A percentile compares a stretch with the other conserved stretches of the same genome.
These are phyloP conservation scores for Melanopsichium pennsylvanicum DNA, from an alignment of 1,284 basidiomycete genomes.

Conservation along the genomic window DNA sequence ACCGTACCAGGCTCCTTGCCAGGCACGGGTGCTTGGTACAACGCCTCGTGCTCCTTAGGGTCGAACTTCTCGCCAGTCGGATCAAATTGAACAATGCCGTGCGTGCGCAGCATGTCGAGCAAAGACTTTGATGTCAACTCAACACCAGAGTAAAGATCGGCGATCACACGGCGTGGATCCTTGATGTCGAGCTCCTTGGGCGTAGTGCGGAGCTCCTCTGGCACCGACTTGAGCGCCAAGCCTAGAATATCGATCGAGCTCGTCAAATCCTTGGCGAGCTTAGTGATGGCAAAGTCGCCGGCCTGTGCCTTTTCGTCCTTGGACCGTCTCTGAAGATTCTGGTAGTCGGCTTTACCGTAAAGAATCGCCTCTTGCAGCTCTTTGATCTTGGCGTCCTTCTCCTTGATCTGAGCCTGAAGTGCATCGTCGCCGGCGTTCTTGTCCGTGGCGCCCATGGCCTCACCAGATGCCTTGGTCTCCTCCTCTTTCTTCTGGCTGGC, in stretches of 20 bases:
- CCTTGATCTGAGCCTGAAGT: slow-evolving; percentile 55
- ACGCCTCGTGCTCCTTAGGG: slow-evolving; percentile 91
- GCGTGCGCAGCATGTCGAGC: slow-evolving; percentile 86
- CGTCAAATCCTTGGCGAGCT: slow-evolving; percentile 87
- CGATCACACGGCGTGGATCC: slow-evolving; percentile 53
- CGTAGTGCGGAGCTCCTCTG: slow-evolving; percentile 66
- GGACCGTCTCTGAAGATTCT: slow-evolving; percentile 90
- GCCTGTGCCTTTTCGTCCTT: slow-evolving; percentile 90
- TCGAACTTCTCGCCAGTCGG: slow-evolving; percentile 92
- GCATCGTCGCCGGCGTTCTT: slow-evolving; percentile 19
- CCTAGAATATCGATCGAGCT: slow-evolving; percentile 90
- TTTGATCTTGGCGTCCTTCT: slow-evolving; percentile 65
- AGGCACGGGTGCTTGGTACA: slow-evolving; percentile 89
- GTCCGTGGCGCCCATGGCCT: slow-evolving; percentile 52
- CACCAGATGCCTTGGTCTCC: slow-evolving; percentile 44
- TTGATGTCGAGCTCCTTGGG: slow-evolving; percentile 64
- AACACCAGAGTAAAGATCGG: slow-evolving; percentile 76
- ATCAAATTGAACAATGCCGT: slow-evolving; percentile 89
- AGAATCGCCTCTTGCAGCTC: slow-evolving; percentile 61
- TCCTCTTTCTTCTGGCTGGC: slow-evolving; percentile 45
- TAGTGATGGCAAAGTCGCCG: slow-evolving; percentile 88
- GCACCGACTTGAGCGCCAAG: slow-evolving; percentile 83
- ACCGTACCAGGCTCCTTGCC: slow-evolving; percentile 88
- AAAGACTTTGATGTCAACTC: slow-evolving; percentile 90
- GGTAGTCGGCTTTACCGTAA: slow-evolving; percentile 79